Evolutionary conservation across 148 eudicot species (phyloP), one percentile per base, ranked within the genome.

Genomic region (Gaultheria prostrata): DNA sequence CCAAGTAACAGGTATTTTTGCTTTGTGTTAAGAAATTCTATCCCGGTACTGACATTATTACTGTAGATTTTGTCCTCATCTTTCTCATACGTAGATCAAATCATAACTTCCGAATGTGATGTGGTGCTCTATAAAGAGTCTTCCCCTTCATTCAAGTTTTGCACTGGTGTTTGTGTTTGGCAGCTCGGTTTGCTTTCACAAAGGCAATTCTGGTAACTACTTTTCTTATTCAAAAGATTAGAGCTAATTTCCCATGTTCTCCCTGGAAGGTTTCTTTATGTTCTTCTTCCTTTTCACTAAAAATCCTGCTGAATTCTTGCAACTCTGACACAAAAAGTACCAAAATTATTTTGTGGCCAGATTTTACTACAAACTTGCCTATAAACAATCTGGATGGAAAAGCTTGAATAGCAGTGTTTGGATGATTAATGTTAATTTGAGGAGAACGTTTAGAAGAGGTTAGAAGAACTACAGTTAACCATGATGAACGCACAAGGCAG

Each of bases 41-140:
- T 15, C 67, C 80, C 20, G 9, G 53, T 30, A 77, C 51, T 77
- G 61, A 30, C 59, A 50, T 50, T 26, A 26, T 50, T 77, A 12
- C 61, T 14, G 59, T 77, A 50, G 59, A n/a, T 77, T 28, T 49
- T 49, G 18, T 32, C 65, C 46, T 30, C n/a, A 1, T 54, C 67
- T 78, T 32, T 54, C 81, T 78, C 48, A 10, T 78, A 54, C 17
- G 18, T n/a, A 75, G 67, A 78, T 78, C 39, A 78, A 53, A 78
- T 78, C 81, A n/a, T 18, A 33, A 54, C 81, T 1, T 32, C 21
- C 28, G 5, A 45, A 32, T 78, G 26, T 54, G 46, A 39, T 20
- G 24, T 54, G 35, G 54, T 53, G 33, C 63, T 54, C 65, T 75
- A 75, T 75, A 75, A 46, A 75, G 13, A 46, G 54, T 12, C 56